phyloP scores from a whole-genome alignment of 2,329 filamentous ascomycete species.

The Sclerotinia glacialis region DNA sequence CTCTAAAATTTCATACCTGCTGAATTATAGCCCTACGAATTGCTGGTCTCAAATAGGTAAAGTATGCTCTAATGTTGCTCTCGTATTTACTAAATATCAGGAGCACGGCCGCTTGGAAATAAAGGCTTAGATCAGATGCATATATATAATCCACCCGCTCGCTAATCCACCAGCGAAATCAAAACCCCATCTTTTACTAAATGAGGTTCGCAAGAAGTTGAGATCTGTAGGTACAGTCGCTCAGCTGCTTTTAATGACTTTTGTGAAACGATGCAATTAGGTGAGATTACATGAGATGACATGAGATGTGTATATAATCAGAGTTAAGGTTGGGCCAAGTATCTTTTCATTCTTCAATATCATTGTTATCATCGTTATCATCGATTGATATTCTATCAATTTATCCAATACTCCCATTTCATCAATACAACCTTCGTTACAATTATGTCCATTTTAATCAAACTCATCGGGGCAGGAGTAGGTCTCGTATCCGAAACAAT shows the following conservation, averaged over 20 bases:
- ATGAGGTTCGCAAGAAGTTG: constrained; percentile 14
- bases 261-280: neutral
- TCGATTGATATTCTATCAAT: neutral
- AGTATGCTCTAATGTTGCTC: neutral
- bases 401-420: neutral
- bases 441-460: constrained; percentile 30
- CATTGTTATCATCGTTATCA: neutral
- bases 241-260: neutral
- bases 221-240: neutral
- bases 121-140: neutral
- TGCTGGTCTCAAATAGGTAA: neutral
- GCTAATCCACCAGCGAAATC: neutral
- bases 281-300: neutral
- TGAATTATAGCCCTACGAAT: neutral
- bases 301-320: constrained; percentile 12
- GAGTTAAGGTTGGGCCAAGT: neutral
- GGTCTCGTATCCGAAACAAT: constrained; percentile 35
- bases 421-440: neutral
- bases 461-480: constrained; percentile 33
- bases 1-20: too few species aligned
- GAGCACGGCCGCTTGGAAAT: neutral
- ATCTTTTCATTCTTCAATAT: neutral
- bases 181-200: neutral
- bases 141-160: neutral
- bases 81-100: neutral